Percentiles rank a stretch among this genome's conserved stretches.
Conservation (phyloP, 345 rosid genomes). For the Dimocarpus longan region DNA sequence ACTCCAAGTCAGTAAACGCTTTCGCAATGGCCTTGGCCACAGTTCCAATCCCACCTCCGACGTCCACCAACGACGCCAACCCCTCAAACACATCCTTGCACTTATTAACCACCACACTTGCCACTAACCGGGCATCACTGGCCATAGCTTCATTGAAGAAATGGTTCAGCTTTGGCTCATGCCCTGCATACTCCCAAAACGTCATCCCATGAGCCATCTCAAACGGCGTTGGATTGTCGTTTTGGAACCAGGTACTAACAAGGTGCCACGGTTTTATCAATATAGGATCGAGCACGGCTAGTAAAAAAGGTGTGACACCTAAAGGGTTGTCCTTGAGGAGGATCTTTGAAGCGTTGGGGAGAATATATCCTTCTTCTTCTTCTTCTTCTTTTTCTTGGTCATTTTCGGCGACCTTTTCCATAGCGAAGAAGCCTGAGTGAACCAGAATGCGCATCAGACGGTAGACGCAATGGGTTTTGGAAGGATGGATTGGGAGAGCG, state of each 20-base stretch:
- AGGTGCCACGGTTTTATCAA: slow-evolving; percentile 11
- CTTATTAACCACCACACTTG: not conserved
- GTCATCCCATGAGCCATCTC: too few relatives aligned
- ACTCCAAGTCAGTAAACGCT: slow-evolving; percentile 33
- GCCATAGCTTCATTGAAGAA: slow-evolving; percentile 23
- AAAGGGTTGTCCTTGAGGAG: slow-evolving; percentile 26
- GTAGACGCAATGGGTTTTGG: too few relatives aligned
- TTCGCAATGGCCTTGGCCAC: slow-evolving; percentile 30
- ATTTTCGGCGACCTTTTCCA: not conserved
- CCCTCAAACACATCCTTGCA: slow-evolving; percentile 18
- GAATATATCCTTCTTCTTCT: slow-evolving; percentile 14
- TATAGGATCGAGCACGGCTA: slow-evolving; percentile 14
- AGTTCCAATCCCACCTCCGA: slow-evolving; percentile 13
- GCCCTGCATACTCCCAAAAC: too few relatives aligned
- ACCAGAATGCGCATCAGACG: too few relatives aligned
- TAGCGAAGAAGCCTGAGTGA: slow-evolving; percentile 1
- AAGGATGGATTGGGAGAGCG: too few relatives aligned
- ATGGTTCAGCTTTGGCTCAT: not conserved
- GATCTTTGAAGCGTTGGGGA: slow-evolving; percentile 20
- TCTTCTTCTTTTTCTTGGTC: not conserved
- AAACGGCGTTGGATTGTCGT: not conserved
- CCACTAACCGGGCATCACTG: slow-evolving; percentile 12
- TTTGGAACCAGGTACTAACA: slow-evolving; percentile 18
- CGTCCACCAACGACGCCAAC: not conserved
- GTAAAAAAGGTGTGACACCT: slow-evolving; percentile 14